Conservation (phyloP, 2,329 filamentous ascomycete species). For the Paramyrothecium roridum region DNA sequence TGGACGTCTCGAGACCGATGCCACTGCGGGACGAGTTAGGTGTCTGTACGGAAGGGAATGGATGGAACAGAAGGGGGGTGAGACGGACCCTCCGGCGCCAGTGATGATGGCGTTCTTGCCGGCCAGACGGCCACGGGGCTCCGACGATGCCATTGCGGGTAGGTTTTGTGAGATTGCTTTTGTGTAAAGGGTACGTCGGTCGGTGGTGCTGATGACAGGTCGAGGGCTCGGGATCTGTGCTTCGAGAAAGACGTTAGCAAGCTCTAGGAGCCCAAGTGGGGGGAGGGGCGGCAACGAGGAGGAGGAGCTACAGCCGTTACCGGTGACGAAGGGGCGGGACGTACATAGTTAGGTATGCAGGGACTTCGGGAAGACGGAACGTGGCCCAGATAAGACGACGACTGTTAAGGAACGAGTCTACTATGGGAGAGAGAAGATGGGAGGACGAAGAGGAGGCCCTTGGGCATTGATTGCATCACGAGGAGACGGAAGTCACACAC, state of each 20-base stretch:
- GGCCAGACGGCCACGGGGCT: constrained; percentile 45
- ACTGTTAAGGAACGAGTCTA: too few relatives aligned
- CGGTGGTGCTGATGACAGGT: background rate
- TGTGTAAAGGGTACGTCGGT: background rate
- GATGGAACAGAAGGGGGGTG: background rate
- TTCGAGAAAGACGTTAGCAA: too few relatives aligned
- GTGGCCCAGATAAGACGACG: too few relatives aligned
- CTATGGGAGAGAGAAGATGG: too few relatives aligned
- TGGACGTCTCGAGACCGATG: constrained; percentile 87
- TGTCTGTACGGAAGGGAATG: constrained; percentile 5
- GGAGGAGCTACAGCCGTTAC: too few relatives aligned
- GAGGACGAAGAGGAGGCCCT: background rate
- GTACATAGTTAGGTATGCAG: too few relatives aligned
- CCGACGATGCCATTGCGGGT: constrained; percentile 21
- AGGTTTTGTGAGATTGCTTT: background rate
- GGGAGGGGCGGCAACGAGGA: too few relatives aligned
- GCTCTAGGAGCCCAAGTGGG: too few relatives aligned
- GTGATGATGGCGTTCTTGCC: constrained; percentile 72
- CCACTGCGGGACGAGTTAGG: constrained; percentile 51
- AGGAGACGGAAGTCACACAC: background rate
- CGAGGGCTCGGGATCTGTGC: background rate
- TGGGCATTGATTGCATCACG: background rate
- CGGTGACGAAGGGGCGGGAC: too few relatives aligned
- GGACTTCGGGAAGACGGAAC: too few relatives aligned
- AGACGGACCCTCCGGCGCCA: constrained; percentile 77